Percentiles rank a stretch among this genome's conserved stretches.
Evolutionary conservation across 371 early-diverging fungal species (phyloP).

Genomic region (Fennellomyces sp.): DNA sequence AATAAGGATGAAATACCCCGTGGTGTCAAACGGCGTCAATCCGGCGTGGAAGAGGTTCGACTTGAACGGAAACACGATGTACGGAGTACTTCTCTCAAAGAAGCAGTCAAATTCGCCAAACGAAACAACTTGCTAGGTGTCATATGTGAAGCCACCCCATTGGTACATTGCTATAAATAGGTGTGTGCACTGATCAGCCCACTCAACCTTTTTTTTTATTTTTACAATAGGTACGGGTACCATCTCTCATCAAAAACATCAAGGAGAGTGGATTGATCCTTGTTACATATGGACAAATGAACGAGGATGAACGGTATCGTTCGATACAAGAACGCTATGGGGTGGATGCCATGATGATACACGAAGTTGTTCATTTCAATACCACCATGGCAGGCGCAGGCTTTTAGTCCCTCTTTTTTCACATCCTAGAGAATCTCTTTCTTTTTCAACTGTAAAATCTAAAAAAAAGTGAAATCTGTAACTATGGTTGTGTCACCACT

Average conservation of each 20-base stretch:
- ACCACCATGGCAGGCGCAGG: constrained; percentile 53
- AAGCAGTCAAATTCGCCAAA: constrained; percentile 74
- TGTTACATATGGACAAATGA: constrained; percentile 82
- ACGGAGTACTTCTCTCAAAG: constrained; percentile 65
- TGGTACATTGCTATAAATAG: constrained; percentile 52
- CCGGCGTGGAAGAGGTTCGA: constrained; percentile 10
- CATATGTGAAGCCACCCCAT: constrained; percentile 84
- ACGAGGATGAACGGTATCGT: constrained; percentile 62
- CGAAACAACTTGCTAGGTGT: constrained; percentile 84
- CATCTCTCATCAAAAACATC: constrained; percentile 82
- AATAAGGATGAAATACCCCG: constrained; percentile 41
- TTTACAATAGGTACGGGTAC: constrained; percentile 77
- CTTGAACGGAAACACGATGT: constrained; percentile 32
- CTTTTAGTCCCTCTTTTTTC: too few relatives aligned
- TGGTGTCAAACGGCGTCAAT: constrained; percentile 38
- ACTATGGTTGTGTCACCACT: too few relatives aligned
- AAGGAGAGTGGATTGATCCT: constrained; percentile 91
- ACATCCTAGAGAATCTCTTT: too few relatives aligned
- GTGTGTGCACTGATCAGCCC: not conserved
- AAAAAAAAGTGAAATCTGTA: too few relatives aligned
- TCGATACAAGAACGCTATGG: constrained; percentile 78
- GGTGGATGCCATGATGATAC: constrained; percentile 84
- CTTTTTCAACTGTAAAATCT: too few relatives aligned
- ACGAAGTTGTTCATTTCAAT: constrained; percentile 51
- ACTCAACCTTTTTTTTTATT: not conserved